Evolutionary conservation across 2,329 filamentous ascomycete species (phyloP).

Genomic region (Boeremia exigua): DNA sequence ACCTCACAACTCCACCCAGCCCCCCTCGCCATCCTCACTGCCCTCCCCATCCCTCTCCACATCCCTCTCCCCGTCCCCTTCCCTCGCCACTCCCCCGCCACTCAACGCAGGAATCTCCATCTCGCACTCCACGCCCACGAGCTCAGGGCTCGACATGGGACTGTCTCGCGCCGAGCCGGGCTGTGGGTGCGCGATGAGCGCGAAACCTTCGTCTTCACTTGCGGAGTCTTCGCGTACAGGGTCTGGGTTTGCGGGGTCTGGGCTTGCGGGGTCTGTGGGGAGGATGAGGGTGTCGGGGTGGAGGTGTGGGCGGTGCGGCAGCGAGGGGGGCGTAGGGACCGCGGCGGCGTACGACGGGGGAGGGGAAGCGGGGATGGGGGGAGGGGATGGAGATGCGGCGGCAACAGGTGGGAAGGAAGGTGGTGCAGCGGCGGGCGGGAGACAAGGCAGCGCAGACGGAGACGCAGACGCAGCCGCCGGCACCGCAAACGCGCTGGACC

Average conservation of each 20-base stretch:
- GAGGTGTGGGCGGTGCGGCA: not conserved
- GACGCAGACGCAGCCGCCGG: too few species aligned
- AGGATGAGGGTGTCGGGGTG: too few species aligned
- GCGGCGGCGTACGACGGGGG: too few species aligned
- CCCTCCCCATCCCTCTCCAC: not conserved
- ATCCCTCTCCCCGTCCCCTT: too few species aligned
- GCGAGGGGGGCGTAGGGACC: not conserved
- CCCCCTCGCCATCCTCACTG: not conserved
- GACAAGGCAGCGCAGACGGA: too few species aligned
- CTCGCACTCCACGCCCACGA: not conserved
- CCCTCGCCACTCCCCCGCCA: too few species aligned
- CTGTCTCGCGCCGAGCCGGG: not conserved
- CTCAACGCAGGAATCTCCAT: too few species aligned
- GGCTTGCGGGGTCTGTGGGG: not conserved
- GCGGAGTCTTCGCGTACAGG: not conserved
- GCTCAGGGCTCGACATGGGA: conserved; percentile 14
- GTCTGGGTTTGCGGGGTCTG: not conserved
- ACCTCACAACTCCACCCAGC: too few species aligned
- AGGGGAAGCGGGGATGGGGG: not conserved
- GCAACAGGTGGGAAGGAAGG: too few species aligned
- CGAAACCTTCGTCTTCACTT: conserved; percentile 12
- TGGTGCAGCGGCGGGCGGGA: too few species aligned
- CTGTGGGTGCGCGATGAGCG: not conserved
- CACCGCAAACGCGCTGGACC: not conserved
- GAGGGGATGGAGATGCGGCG: not conserved